Base-by-base conservation (phyloP, 2,329 filamentous ascomycete genomes). In the Pleurostoma richardsiae region DNA sequence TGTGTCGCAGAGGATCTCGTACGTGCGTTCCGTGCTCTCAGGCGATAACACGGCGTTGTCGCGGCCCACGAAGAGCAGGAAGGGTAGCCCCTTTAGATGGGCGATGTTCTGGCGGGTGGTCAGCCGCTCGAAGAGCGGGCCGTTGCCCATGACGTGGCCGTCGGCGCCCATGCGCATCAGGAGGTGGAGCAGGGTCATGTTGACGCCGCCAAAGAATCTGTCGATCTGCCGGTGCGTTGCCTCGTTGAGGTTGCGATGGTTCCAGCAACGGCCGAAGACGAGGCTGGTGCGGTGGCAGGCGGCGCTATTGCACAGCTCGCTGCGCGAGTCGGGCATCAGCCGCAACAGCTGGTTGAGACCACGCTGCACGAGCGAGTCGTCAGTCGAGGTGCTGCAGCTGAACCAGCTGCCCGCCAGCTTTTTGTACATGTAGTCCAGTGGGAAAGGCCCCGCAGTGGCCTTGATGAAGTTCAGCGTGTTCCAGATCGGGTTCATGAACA, bases 401-500 rank as follows among this genome's bases (percentile, higher is more conserved):
- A 81, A 80, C 77, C 78, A 83, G 39, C 65, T 62, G 4, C 80
- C 79, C 1, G 69, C 71, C 3, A 78, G 36, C 38, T 62, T 44
- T 8, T 54, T 59, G 61, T 82, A 82, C 4, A 79, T 40, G 26
- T 55, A 63, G 54, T 81, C 75, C n/a, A 77, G 61, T 0, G 71
- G 63, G 2, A 80, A 53, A 0, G 76, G 76, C 1, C 68, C 62
- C 2, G 69, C 66, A 41, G 67, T 59, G 39, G 74, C 74, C 65
- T 85, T 85, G 54, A 75, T 66, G 62, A 74, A 69, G 64, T 85
- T 85, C 49, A 72, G 59, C 2, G 65, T 61, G 51, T 71, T 70
- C 75, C 79, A 84, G 41, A 79, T 68, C 1, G 80, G 78, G 61
- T 84, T 77, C 69, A 82, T 79, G 59, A 85, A 84, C 3, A 83